Percentiles rank a stretch among this genome's conserved stretches.
These are phyloP conservation scores for Penicillium egyptiacum DNA, from an alignment of 495 filamentous ascomycete genomes.

Conservation along the genomic window DNA sequence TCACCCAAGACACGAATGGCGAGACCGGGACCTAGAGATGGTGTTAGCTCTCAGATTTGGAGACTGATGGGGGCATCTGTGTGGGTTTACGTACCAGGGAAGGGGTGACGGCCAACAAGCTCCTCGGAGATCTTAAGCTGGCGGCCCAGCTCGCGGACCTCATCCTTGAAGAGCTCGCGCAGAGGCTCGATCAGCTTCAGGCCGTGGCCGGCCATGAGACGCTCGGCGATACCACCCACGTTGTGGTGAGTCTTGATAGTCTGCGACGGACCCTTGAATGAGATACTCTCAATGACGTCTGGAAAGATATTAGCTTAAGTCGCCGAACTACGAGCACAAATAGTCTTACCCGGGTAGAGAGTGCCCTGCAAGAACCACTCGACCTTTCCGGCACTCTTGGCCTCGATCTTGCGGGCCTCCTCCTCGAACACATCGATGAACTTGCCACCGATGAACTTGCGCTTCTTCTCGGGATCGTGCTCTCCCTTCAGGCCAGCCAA, in stretches of 20 bases:
- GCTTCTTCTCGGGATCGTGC: conserved; percentile 82
- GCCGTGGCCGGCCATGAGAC: conserved; percentile 41
- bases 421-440: conserved; percentile 90
- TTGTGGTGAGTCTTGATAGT: conserved; percentile 91
- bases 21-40: conserved; percentile 61
- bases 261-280: conserved; percentile 75
- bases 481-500: conserved; percentile 72
- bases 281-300: conserved; percentile 79
- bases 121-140: conserved; percentile 74
- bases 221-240: conserved; percentile 67
- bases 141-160: conserved; percentile 71
- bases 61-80: too few relatives aligned
- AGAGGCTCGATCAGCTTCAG: conserved; percentile 72
- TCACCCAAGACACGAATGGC: conserved; percentile 89
- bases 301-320: conserved; percentile 31
- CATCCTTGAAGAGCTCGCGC: conserved; percentile 79
- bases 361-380: conserved; percentile 85
- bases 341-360: conserved; percentile 55
- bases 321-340: background rate
- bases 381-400: conserved; percentile 63
- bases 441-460: conserved; percentile 52
- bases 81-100: conserved; percentile 50
- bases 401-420: conserved; percentile 79
- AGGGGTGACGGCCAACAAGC: conserved; percentile 81
- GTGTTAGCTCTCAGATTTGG: background rate